These are phyloP conservation scores for Rosellinia necatrix DNA, from an alignment of 2,329 filamentous ascomycete species.

Conservation along the genomic window DNA sequence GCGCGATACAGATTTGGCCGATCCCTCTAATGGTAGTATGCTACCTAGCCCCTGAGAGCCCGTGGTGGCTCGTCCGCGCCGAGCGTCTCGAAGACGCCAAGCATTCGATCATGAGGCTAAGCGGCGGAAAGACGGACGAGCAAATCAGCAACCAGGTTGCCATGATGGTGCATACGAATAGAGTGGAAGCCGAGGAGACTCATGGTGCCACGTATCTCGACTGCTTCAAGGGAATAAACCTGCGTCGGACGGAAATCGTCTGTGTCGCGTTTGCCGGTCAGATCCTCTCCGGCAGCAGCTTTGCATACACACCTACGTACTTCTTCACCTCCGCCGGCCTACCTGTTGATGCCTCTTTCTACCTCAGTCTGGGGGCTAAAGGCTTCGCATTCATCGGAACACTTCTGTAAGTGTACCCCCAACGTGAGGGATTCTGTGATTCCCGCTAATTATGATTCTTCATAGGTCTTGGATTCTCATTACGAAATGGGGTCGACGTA, in stretches of 20 bases:
- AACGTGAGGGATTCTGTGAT: background rate
- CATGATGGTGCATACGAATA: slow-evolving; percentile 52
- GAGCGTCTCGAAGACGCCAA: slow-evolving; percentile 45
- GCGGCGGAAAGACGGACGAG: slow-evolving; percentile 36
- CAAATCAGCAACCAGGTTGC: slow-evolving; percentile 48
- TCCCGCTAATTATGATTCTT: slow-evolving; percentile 24
- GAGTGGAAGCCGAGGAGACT: slow-evolving; percentile 47
- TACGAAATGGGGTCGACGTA: slow-evolving; percentile 46
- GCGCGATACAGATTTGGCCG: slow-evolving; percentile 42
- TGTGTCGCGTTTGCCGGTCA: slow-evolving; percentile 45
- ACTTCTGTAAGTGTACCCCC: slow-evolving; percentile 39
- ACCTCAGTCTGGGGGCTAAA: slow-evolving; percentile 42
- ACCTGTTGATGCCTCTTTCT: slow-evolving; percentile 38
- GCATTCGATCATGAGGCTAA: slow-evolving; percentile 42
- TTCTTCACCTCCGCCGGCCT: slow-evolving; percentile 46
- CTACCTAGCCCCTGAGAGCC: slow-evolving; percentile 51
- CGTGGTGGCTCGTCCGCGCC: slow-evolving; percentile 51
- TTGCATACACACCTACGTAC: slow-evolving; percentile 47
- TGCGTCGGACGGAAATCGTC: slow-evolving; percentile 51
- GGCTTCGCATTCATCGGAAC: slow-evolving; percentile 46
- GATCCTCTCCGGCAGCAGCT: slow-evolving; percentile 42
- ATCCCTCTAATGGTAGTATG: slow-evolving; percentile 46
- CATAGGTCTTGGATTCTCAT: slow-evolving; percentile 48
- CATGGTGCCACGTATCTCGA: slow-evolving; percentile 50
- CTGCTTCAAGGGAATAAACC: slow-evolving; percentile 52